These are phyloP conservation scores for Circinella minor DNA, from an alignment of 371 early-diverging fungal species.

Conservation along the genomic window DNA sequence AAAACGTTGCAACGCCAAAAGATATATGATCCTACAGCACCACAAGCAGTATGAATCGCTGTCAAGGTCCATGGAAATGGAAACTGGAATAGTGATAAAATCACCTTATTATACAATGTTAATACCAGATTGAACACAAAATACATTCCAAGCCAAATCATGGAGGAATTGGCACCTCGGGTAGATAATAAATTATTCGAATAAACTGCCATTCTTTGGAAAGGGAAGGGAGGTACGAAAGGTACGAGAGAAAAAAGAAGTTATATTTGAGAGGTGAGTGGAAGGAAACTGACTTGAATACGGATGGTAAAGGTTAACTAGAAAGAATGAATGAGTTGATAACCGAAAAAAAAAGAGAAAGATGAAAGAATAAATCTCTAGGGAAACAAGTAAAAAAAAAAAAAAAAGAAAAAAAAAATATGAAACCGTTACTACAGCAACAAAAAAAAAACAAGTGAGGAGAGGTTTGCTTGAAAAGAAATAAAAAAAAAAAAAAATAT, in stretches of 20 bases:
- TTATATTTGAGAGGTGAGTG: no score
- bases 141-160: conserved; percentile 71
- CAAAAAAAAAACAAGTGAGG: no score
- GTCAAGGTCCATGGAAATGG: conserved; percentile 93
- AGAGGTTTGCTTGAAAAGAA: no score
- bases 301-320: no score
- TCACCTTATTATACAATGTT: conserved; percentile 86
- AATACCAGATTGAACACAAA: conserved; percentile 80
- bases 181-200: conserved; percentile 8
- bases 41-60: conserved; percentile 81
- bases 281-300: no score
- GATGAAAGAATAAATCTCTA: no score
- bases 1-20: conserved; percentile 62
- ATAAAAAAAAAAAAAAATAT: no score
- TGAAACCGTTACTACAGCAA: no score
- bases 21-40: conserved; percentile 65
- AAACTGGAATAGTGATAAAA: conserved; percentile 74
- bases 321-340: no score
- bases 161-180: conserved; percentile 19
- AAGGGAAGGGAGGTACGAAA: background rate
- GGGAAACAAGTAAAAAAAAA: no score
- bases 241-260: background rate
- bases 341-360: no score
- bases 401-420: no score
- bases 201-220: background rate